Evolutionary conservation across 1,139 yeast species (phyloP), one percentile per base, ranked within the genome.

Genomic region (Kodamaea sp.): DNA sequence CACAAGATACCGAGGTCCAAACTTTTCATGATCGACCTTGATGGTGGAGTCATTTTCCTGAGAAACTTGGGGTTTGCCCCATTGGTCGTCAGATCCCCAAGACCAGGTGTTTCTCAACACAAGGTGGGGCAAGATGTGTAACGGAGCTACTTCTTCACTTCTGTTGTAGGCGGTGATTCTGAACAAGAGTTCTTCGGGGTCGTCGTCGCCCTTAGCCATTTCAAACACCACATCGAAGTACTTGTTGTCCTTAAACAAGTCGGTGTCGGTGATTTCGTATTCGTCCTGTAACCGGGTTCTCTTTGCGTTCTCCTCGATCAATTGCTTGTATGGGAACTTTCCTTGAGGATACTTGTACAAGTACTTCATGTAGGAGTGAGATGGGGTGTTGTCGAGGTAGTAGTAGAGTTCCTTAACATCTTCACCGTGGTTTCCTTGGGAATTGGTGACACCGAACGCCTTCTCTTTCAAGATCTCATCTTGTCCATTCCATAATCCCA

Each of bases 401-500:
- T 87, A 90, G 55, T 87, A 74, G 59, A 87, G 89, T 38, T 71
- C 77, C 63, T 87, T 87, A 43, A 87, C 96, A 58, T 90, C 97
- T 55, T 90, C 97, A 37, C 97, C 97, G 57, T 90, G 97, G 57
- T 90, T 90, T 4, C 95, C 95, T 56, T 89, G 94, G 14, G 89
- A 89, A 32, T 95, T 95, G 21, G 97, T 89, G 29, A 90, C 73
- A 2, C 97, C 97, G 59, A 80, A 90, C 44, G 87, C 70, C 46
- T 89, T 82, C 57, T 90, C 97, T 61, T 90, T 90, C 57, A 90
- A 72, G 47, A 89, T 77, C 26, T 78, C 83, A 59, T 90, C 97
- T 50, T 87, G 72, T 42, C 85, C 96, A 63, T 90, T 90, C 97
- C 97, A 90, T 43, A 90, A 70, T 1, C 90, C 96, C 68, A 89